Conservation (phyloP, 2,329 filamentous ascomycete genomes). For the Geosmithia morbida region DNA sequence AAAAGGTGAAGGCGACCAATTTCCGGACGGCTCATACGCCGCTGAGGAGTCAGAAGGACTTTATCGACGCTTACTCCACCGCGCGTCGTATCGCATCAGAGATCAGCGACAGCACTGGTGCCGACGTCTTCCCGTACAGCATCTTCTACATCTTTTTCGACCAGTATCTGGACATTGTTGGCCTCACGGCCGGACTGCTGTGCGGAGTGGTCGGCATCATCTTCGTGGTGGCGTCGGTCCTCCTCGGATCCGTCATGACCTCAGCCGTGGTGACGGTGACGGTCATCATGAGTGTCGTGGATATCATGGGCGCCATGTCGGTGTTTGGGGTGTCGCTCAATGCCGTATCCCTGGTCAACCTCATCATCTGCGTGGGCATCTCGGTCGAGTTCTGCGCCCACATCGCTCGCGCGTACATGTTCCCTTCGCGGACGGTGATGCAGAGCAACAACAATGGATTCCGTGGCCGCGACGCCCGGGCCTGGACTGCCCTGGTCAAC, state of each 20-base stretch:
- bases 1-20: slow-evolving; percentile 67
- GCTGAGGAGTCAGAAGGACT: slow-evolving; percentile 76
- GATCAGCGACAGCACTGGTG: slow-evolving; percentile 55
- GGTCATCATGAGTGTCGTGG: slow-evolving; percentile 83
- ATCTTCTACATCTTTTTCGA: slow-evolving; percentile 99
- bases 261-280: slow-evolving; percentile 72
- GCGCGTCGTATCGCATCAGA: slow-evolving; percentile 76
- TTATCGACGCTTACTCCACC: slow-evolving; percentile 79
- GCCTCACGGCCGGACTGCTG: slow-evolving; percentile 64
- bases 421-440: slow-evolving; percentile 71
- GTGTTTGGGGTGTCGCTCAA: slow-evolving; percentile 80
- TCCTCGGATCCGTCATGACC: slow-evolving; percentile 74
- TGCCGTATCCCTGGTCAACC: slow-evolving; percentile 86
- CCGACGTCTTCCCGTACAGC: slow-evolving; percentile 89
- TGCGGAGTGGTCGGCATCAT: slow-evolving; percentile 77
- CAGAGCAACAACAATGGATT: slow-evolving; percentile 63
- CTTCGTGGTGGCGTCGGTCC: slow-evolving; percentile 60
- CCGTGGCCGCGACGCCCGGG: slow-evolving; percentile 67
- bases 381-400: slow-evolving; percentile 96
- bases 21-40: slow-evolving; percentile 87
- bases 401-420: slow-evolving; percentile 90
- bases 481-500: slow-evolving; percentile 88
- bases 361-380: slow-evolving; percentile 95
- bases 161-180: slow-evolving; percentile 78
- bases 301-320: slow-evolving; percentile 93